A percentile compares a stretch with the other conserved stretches of the same genome.
phyloP scores from a whole-genome alignment of 441 rosid genomes.

The Pelargonium fulgidum region DNA sequence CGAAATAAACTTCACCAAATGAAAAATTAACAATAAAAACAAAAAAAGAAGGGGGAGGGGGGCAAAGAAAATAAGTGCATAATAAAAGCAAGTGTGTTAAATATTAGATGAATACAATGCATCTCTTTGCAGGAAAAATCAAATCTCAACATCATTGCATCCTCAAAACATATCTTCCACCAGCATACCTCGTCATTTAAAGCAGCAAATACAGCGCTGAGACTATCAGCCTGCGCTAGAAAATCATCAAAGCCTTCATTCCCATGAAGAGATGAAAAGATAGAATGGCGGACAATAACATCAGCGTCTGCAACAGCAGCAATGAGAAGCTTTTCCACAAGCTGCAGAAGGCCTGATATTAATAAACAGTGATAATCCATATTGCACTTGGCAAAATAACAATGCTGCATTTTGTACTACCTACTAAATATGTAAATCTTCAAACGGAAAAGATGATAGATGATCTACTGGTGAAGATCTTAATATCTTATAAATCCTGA shows the following conservation, averaged over 20 bases:
- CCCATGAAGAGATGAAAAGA: slow-evolving; percentile 67
- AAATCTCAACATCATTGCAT: background rate
- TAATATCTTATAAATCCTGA: background rate
- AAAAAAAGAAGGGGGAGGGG: too few species aligned
- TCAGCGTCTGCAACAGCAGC: slow-evolving; percentile 98
- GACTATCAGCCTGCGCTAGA: slow-evolving; percentile 95
- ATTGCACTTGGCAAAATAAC: slow-evolving; percentile 6
- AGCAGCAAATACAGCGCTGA: slow-evolving; percentile 96
- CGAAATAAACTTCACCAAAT: background rate
- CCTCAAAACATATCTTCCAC: background rate
- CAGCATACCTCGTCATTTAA: slow-evolving; percentile 91
- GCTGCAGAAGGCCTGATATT: slow-evolving; percentile 49
- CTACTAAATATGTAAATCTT: slow-evolving; percentile 6
- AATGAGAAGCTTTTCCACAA: slow-evolving; percentile 96
- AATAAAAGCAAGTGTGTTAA: background rate
- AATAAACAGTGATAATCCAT: slow-evolving; percentile 28
- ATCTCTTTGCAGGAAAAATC: background rate
- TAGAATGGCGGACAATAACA: slow-evolving; percentile 88
- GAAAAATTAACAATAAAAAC: background rate
- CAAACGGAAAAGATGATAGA: background rate
- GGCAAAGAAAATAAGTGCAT: background rate
- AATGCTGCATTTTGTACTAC: background rate
- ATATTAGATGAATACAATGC: background rate
- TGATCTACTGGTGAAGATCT: background rate
- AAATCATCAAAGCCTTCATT: slow-evolving; percentile 93